A percentile compares a stretch with the other conserved stretches of the same genome.
Conservation (phyloP, 345 rosid species). For the Crucihimalaya himalaica region DNA sequence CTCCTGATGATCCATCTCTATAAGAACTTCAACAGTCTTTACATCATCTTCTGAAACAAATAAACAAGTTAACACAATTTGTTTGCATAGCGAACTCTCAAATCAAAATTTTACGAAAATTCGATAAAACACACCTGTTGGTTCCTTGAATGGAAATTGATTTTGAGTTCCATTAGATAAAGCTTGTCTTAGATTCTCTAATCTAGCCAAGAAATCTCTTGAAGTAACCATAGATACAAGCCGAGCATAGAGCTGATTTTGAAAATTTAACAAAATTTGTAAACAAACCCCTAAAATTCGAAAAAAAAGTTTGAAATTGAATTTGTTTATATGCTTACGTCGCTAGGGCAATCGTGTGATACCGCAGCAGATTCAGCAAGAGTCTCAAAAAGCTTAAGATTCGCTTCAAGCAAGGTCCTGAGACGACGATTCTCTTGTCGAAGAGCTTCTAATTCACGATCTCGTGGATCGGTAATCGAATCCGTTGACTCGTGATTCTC, state of each 20-base stretch:
- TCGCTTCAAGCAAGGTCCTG: conserved; percentile 63
- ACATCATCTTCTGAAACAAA: conserved; percentile 59
- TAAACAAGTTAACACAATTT: neutral
- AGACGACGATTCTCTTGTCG: conserved; percentile 67
- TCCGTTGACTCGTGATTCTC: conserved; percentile 23
- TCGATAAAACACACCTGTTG: conserved; percentile 55
- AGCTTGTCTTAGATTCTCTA: conserved; percentile 53
- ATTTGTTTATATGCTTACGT: conserved; percentile 49
- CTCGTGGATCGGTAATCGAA: conserved; percentile 33
- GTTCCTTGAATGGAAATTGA: conserved; percentile 82
- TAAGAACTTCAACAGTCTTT: conserved; percentile 63
- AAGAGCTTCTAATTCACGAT: conserved; percentile 60
- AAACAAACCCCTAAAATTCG: neutral
- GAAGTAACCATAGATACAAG: conserved; percentile 72
- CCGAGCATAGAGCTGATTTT: conserved; percentile 58
- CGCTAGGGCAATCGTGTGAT: conserved; percentile 68
- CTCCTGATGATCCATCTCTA: conserved; percentile 65
- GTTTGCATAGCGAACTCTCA: no score
- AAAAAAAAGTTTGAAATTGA: neutral
- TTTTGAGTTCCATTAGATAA: conserved; percentile 49
- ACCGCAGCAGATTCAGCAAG: conserved; percentile 70
- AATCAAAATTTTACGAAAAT: neutral
- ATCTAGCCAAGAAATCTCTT: conserved; percentile 59
- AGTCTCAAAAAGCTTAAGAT: conserved; percentile 68
- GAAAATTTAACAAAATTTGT: neutral